Percentiles rank a stretch among this genome's conserved stretches.
These are phyloP conservation scores for Penstemon barbatus DNA, from an alignment of 257 asterid species.

Conservation along the genomic window DNA sequence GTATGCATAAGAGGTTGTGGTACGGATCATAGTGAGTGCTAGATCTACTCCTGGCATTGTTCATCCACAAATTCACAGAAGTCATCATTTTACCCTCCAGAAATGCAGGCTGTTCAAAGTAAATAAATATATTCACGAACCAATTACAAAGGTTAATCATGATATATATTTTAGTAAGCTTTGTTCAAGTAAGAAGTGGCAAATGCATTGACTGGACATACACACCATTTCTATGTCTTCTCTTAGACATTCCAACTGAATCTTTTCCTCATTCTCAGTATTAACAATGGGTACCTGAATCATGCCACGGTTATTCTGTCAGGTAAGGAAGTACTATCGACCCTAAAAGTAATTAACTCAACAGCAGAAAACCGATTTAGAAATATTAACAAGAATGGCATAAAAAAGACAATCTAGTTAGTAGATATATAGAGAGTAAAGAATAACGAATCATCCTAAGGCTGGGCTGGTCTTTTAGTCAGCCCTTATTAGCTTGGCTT, in stretches of 20 bases:
- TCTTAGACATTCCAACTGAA: slow-evolving; percentile 67
- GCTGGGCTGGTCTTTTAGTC: slow-evolving; percentile 1
- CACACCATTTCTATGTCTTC: slow-evolving; percentile 73
- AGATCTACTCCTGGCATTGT: slow-evolving; percentile 72
- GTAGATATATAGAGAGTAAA: not conserved
- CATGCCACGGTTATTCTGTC: slow-evolving; percentile 21
- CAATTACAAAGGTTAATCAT: slow-evolving; percentile 14
- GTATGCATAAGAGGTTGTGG: slow-evolving; percentile 81
- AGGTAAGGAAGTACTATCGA: slow-evolving; percentile 1
- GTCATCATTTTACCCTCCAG: slow-evolving; percentile 59
- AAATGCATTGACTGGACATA: slow-evolving; percentile 29
- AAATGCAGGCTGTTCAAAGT: slow-evolving; percentile 66
- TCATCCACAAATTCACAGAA: slow-evolving; percentile 96
- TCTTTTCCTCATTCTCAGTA: slow-evolving; percentile 67
- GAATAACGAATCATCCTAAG: not conserved
- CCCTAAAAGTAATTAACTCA: slow-evolving; percentile 4
- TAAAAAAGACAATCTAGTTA: slow-evolving; percentile 15
- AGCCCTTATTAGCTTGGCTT: not conserved
- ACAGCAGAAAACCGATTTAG: not conserved
- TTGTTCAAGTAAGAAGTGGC: slow-evolving; percentile 2
- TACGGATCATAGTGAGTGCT: slow-evolving; percentile 94
- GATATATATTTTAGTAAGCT: slow-evolving; percentile 18
- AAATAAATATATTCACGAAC: slow-evolving; percentile 23
- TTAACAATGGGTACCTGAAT: slow-evolving; percentile 73
- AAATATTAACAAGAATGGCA: slow-evolving; percentile 9